These are phyloP conservation scores for Calonectria naviculata DNA, from an alignment of 2,329 filamentous ascomycete species.

Conservation along the genomic window DNA sequence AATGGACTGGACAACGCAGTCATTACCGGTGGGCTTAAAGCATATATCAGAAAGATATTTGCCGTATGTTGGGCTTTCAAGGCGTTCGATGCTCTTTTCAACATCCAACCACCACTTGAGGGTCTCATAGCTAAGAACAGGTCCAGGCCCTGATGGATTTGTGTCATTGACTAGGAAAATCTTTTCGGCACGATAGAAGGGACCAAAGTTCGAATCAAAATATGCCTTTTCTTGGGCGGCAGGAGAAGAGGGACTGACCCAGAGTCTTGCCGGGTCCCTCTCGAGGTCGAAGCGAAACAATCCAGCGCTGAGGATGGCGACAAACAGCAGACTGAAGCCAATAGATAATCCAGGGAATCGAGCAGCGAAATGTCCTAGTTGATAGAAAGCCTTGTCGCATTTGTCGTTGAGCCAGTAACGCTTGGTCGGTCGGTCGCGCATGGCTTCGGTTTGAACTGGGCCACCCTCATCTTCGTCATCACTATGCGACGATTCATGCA, in stretches of 20 bases:
- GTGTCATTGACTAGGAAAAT: conserved; percentile 94
- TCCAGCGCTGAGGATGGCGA: conserved; percentile 84
- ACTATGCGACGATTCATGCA: conserved; percentile 85
- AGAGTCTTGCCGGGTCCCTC: conserved; percentile 88
- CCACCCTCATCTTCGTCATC: conserved; percentile 97
- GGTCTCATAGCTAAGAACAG: conserved; percentile 89
- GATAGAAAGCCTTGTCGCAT: conserved; percentile 83
- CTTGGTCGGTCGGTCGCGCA: conserved; percentile 81
- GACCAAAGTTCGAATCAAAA: conserved; percentile 93
- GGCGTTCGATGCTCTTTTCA: conserved; percentile 78
- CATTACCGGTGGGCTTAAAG: conserved; percentile 90
- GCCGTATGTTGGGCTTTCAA: conserved; percentile 76
- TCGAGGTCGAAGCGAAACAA: conserved; percentile 93
- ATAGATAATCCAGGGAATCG: conserved; percentile 89
- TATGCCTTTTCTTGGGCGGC: conserved; percentile 94
- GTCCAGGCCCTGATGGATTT: conserved; percentile 68
- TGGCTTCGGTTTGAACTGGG: conserved; percentile 75
- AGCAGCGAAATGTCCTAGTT: conserved; percentile 83
- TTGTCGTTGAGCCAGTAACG: conserved; percentile 87
- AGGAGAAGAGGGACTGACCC: conserved; percentile 94
- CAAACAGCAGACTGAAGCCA: conserved; percentile 76
- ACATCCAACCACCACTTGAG: conserved; percentile 94
- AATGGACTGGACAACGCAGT: conserved; percentile 94
- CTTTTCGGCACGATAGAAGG: conserved; percentile 95
- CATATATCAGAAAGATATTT: conserved; percentile 86